phyloP scores from a whole-genome alignment of 768 basidiomycete species.

The Hypsizygus marmoreus region DNA sequence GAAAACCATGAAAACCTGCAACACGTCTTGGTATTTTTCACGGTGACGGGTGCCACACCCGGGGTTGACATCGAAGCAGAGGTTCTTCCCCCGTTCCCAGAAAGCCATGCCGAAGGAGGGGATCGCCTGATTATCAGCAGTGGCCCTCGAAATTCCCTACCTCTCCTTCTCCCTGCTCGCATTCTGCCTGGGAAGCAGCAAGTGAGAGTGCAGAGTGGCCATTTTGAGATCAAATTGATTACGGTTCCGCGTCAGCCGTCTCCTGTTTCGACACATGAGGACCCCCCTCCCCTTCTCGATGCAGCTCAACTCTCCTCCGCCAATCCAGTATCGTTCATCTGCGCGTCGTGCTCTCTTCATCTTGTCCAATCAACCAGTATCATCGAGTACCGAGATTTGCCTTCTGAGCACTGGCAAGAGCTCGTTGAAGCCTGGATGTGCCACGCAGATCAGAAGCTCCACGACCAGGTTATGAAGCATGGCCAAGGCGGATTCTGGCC shows the following conservation, averaged over 20 bases:
- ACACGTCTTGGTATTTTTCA: constrained; percentile 76
- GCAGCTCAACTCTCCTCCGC: constrained; percentile 61
- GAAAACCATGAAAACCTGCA: constrained; percentile 89
- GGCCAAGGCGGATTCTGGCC: constrained; percentile 81
- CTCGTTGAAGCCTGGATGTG: constrained; percentile 99
- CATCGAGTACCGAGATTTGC: constrained; percentile 75
- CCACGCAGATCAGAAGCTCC: constrained; percentile 84
- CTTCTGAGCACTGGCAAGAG: constrained; percentile 97
- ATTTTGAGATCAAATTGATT: constrained; percentile 74
- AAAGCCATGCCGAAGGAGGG: constrained; percentile 40
- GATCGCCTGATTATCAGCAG: constrained; percentile 66
- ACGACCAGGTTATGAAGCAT: constrained; percentile 64
- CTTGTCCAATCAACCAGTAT: constrained; percentile 60
- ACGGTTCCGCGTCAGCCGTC: constrained; percentile 29
- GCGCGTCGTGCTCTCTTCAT: constrained; percentile 78
- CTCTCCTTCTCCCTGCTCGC: constrained; percentile 56
- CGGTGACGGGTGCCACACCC: constrained; percentile 48
- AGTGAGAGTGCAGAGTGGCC: constrained; percentile 53
- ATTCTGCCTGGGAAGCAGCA: constrained; percentile 63
- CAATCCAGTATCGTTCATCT: constrained; percentile 68
- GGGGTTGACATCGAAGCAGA: constrained; percentile 65
- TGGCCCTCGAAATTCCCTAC: constrained; percentile 57
- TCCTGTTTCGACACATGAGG: constrained; percentile 25
- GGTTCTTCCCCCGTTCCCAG: constrained; percentile 52
- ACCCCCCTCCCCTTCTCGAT: constrained; percentile 57